Base-by-base conservation (phyloP, 164 flowering plant species). In the Amborella trichopoda region DNA sequence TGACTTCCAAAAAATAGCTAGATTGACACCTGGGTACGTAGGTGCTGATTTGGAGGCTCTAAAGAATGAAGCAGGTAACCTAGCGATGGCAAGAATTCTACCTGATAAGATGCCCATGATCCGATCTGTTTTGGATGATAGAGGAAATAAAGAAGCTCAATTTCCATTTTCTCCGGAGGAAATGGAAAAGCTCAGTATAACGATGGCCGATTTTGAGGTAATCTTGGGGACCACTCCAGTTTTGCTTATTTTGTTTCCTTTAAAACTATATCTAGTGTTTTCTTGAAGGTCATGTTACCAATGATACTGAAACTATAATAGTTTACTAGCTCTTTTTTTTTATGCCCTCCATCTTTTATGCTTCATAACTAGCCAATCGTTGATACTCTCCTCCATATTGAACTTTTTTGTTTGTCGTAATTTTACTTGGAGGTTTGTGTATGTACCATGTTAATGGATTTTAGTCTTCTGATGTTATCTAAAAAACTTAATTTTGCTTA, bases 141-240 rank as follows among this genome's bases (percentile, higher is more conserved):
- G 44, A 28, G 75, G 64, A 28, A 48, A 36, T 41, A 28, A 18
- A 39, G 71, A 65, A 40, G 72, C 72, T 9, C 73, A 55, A 64
- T 57, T 49, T 10, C 77, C 87, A 3, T 83, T 73, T 81, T 53
- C 46, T 46, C 67, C 74, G 16, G 89, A 79, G 57, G 98, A 86
- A 46, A 62, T 81, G 68, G 82, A 73, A 46, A 69, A 69, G 39
- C 75, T 81, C n/a, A 59, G 71, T 53, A 80, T 91, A 23, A 76
- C 67, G 4, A 84, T 83, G 93, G 58, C 66, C 56, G 98, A 91
- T 68, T 91, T 87, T 81, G 94, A 81, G 91, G 97, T 88, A 68
- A 51, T 26, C 23, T 44, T 5, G 9, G 21, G n/a, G 38, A 25
- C 8, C 19, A n/a, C 19, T 21, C n/a, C 19, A n/a, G 40, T 21